Evolutionary conservation across 2,329 filamentous ascomycete genomes (phyloP).

Genomic region (Cladosporium austrohemisphaericum): DNA sequence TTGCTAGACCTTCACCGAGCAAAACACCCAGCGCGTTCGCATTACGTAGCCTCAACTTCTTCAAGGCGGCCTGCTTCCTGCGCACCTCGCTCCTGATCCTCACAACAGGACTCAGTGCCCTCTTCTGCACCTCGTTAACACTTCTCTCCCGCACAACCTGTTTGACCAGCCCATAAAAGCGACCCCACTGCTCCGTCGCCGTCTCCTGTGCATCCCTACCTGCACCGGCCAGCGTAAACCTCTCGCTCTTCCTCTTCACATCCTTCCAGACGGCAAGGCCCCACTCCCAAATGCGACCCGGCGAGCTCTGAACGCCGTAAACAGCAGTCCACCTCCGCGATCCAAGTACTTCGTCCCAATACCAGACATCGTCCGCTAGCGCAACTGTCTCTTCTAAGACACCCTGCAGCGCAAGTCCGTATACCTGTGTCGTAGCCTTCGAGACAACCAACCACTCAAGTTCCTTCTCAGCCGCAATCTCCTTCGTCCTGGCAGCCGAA

Average conservation of each 20-base stretch:
- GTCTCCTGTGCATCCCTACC: conserved; percentile 30
- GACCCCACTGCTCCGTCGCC: conserved; percentile 29
- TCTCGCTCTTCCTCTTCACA: conserved; percentile 42
- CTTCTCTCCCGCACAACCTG: conserved; percentile 71
- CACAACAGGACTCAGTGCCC: conserved; percentile 74
- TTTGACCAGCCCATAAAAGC: conserved; percentile 76
- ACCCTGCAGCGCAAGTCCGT: conserved; percentile 72
- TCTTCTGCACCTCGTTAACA: conserved; percentile 65
- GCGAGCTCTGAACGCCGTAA: conserved; percentile 83
- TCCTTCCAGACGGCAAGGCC: conserved; percentile 66
- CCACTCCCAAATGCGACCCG: conserved; percentile 69
- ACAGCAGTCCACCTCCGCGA: conserved; percentile 75
- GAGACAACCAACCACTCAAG: conserved; percentile 87
- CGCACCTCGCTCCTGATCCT: conserved; percentile 70
- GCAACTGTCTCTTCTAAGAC: conserved; percentile 80
- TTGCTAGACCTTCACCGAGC: conserved; percentile 76
- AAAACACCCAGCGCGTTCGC: conserved; percentile 83
- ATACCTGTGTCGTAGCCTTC: conserved; percentile 88
- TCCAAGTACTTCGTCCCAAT: conserved; percentile 86
- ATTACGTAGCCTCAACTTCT: conserved; percentile 71
- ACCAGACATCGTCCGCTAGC: conserved; percentile 83
- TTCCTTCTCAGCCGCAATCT: conserved; percentile 62
- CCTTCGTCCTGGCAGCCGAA: conserved; percentile 17
- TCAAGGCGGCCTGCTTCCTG: conserved; percentile 67
- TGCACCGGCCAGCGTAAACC: conserved; percentile 26